Evolutionary conservation across 2,329 filamentous ascomycete species (phyloP), one percentile per base, ranked within the genome.

Genomic region (Xylaria sp.): DNA sequence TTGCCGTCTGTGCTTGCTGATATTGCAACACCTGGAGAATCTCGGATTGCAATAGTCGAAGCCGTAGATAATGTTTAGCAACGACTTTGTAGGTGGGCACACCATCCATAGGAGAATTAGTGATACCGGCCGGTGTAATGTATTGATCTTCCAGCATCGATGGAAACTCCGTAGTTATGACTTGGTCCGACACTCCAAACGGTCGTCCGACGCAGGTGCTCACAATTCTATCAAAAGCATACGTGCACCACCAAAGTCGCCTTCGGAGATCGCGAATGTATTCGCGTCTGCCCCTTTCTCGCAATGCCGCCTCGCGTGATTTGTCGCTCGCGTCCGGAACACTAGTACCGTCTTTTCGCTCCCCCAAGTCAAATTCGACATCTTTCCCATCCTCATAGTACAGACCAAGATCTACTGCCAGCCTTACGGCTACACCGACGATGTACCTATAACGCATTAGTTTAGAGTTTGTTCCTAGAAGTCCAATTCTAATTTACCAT

Each of bases 211-310:
- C 95, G 74, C 94, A 97, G 25, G 93, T 94, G 76, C 93, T 96
- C 59, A 98, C 95, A 5, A 98, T 89, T n/a, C 95, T 89, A 80
- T 98, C 95, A 63, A 98, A 89, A 5, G 93, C 95, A 80, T 98
- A 98, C 1, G 94, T 94, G 81, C 94, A 97, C 95, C 96, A 98
- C 94, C 94, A 98, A 15, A 98, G 84, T 36, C 95, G 88, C 65
- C 95, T 87, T 60, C 94, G 89, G 70, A 97, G 86, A 78, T 98
- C 96, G 61, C 95, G 89, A 45, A 93, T 86, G 86, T 93, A 97
- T 79, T 97, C 89, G 65, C 93, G 87, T 57, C 92, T 87, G 23
- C 91, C 84, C 79, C 90, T 80, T 83, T 92, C 85, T 79, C 84
- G 75, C 81, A 79, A 69, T 75, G 80, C 71, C 74, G 79, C 63